These are phyloP conservation scores for Alternaria ventricosa DNA, from an alignment of 2,329 filamentous ascomycete genomes.

Conservation along the genomic window DNA sequence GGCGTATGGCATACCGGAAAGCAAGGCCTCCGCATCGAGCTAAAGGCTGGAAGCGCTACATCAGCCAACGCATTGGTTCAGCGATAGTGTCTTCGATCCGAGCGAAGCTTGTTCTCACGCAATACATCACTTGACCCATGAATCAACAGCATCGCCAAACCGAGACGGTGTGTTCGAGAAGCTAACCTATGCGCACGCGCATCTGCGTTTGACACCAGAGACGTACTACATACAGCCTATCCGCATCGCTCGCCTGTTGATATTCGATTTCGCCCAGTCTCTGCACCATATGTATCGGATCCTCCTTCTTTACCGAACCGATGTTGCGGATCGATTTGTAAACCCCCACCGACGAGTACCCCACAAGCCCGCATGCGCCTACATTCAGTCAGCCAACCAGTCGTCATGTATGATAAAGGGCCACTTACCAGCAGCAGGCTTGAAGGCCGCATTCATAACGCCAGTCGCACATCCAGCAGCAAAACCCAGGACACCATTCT, in stretches of 20 bases:
- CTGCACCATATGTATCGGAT: slow-evolving; percentile 15
- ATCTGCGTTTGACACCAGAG: slow-evolving; percentile 32
- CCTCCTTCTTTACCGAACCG: slow-evolving; percentile 16
- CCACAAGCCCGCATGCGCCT: slow-evolving; percentile 64
- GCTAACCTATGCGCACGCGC: slow-evolving; percentile 14
- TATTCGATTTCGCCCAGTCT: slow-evolving; percentile 26
- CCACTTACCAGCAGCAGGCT: slow-evolving; percentile 65
- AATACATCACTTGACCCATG: not conserved
- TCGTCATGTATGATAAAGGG: not conserved
- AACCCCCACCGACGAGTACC: slow-evolving; percentile 67
- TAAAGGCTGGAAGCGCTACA: not conserved
- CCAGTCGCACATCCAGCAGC: slow-evolving; percentile 82
- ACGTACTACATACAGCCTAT: slow-evolving; percentile 28
- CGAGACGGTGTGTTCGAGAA: not conserved
- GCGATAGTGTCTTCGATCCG: not conserved
- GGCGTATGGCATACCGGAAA: not conserved
- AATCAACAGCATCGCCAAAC: not conserved
- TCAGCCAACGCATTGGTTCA: not conserved
- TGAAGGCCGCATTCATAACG: slow-evolving; percentile 68
- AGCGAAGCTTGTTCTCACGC: not conserved
- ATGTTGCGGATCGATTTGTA: slow-evolving; percentile 60
- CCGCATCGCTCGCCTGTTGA: slow-evolving; percentile 20
- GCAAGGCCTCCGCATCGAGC: not conserved
- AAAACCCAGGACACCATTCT: slow-evolving; percentile 68
- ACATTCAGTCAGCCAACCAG: not conserved